These are phyloP conservation scores for Apiospora marii DNA, from an alignment of 2,329 filamentous ascomycete species.

Conservation along the genomic window DNA sequence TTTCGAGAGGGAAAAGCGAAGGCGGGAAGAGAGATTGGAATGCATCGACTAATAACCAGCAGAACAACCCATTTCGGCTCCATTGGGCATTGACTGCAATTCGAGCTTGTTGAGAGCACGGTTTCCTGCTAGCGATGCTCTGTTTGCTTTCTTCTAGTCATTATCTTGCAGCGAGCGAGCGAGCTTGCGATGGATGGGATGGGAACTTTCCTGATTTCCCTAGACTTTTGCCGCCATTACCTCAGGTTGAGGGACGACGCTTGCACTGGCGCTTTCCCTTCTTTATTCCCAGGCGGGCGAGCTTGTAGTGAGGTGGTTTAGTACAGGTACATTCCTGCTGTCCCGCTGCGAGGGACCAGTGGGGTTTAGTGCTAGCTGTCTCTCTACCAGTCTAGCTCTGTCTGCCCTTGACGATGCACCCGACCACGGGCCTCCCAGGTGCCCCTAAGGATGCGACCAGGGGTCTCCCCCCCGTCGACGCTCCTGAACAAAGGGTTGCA, in stretches of 20 bases:
- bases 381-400: background rate
- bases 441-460: background rate
- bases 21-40: background rate
- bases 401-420: constrained; percentile 10
- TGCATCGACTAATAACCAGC: constrained; percentile 9
- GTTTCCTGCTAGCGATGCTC: background rate
- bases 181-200: background rate
- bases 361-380: background rate
- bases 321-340: background rate
- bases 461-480: background rate
- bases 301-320: background rate
- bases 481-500: constrained; percentile 2
- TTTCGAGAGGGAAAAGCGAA: constrained; percentile 4
- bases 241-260: background rate
- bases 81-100: constrained; percentile 19
- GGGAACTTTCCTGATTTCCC: constrained; percentile 16
- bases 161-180: constrained; percentile 1
- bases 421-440: constrained; percentile 9
- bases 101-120: constrained; percentile 15
- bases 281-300: background rate
- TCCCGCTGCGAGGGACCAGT: constrained; percentile 4
- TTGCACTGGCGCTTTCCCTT: constrained; percentile 1
- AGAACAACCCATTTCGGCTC: background rate
- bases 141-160: constrained; percentile 8
- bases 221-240: constrained; percentile 13